Base-by-base conservation (phyloP, 306 rosid species). In the Sophora flavescens region DNA sequence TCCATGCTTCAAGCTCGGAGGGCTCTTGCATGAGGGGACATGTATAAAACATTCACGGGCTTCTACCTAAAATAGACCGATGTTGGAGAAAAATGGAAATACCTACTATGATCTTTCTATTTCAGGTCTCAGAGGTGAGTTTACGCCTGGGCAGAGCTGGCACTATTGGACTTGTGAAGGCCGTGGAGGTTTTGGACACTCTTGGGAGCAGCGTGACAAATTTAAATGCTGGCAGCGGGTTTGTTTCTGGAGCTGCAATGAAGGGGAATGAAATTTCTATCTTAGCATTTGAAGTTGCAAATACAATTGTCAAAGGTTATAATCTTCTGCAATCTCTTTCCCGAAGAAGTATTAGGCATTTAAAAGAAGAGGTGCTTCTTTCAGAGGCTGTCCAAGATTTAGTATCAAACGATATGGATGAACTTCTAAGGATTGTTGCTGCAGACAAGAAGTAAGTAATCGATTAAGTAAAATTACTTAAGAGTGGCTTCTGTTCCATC, bases 191-290 rank as follows among this genome's bases (percentile, higher is more conserved):
- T 35, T 66, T 92, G 87, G 97, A 92, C 78, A 88, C 90, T 22
- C 96, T 92, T 77, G 97, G 97, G 76, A 92, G 97, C 82, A 90
- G 97, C 85, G 82, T 92, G 90, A 71, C 91, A 0, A 90, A 86
- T 84, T 81, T 92, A 58, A 90, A 92, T 74, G 63, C 89, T 13
- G 84, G 90, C 33, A 77, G 82, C 52, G 97, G 93, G 2, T 92
- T 92, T 68, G 80, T 76, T 69, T 82, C 93, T 12, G 87, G 82
- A 39, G 85, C 87, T 17, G 86, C 89, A 4, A 78, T 75, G 13
- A 92, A 87, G 84, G 96, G 97, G 70, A 90, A 77, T 76, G 96
- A 86, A 79, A 84, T 90, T 79, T 51, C 89, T 3, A 92, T 92
- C 57, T 83, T 92, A 32, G 85, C 97, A 0, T 92, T 92, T 67